These are phyloP conservation scores for Serendipita sp. DNA, from an alignment of 768 basidiomycete genomes.

Conservation along the genomic window DNA sequence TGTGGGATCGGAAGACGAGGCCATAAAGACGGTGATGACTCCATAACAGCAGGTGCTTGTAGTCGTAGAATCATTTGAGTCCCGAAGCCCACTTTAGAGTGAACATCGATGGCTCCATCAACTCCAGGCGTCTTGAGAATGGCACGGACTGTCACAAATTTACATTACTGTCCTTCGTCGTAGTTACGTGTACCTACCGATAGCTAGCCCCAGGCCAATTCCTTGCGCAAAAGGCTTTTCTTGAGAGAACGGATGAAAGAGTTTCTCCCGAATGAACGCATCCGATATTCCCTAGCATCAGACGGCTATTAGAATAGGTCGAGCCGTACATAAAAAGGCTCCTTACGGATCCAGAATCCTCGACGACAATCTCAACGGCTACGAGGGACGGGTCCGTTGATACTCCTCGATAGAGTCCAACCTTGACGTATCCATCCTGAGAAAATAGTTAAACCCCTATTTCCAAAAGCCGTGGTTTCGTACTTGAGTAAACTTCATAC, in stretches of 20 bases:
- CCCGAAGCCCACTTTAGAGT: slow-evolving; percentile 77
- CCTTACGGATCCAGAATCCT: not conserved
- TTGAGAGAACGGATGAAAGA: slow-evolving; percentile 95
- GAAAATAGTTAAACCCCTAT: slow-evolving; percentile 30
- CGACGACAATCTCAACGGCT: not conserved
- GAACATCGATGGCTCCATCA: slow-evolving; percentile 82
- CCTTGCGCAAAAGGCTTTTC: slow-evolving; percentile 89
- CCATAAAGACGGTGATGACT: slow-evolving; percentile 20
- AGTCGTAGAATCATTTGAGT: slow-evolving; percentile 85
- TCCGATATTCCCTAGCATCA: not conserved
- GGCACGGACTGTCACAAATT: not conserved
- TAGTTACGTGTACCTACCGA: slow-evolving; percentile 50
- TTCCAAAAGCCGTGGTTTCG: slow-evolving; percentile 45
- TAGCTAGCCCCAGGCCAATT: slow-evolving; percentile 85
- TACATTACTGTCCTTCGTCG: not conserved
- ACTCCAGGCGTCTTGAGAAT: slow-evolving; percentile 77
- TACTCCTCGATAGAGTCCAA: slow-evolving; percentile 37
- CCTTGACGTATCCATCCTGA: slow-evolving; percentile 76
- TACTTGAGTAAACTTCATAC: slow-evolving; percentile 76
- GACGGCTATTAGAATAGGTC: not conserved
- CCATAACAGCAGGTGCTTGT: slow-evolving; percentile 25
- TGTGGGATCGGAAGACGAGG: slow-evolving; percentile 30
- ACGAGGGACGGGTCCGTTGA: not conserved
- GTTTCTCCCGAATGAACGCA: slow-evolving; percentile 45
- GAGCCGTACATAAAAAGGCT: not conserved